A percentile compares a stretch with the other conserved stretches of the same genome.
Evolutionary conservation across 495 filamentous ascomycete genomes (phyloP).

Genomic region (Daldinia concentrica): DNA sequence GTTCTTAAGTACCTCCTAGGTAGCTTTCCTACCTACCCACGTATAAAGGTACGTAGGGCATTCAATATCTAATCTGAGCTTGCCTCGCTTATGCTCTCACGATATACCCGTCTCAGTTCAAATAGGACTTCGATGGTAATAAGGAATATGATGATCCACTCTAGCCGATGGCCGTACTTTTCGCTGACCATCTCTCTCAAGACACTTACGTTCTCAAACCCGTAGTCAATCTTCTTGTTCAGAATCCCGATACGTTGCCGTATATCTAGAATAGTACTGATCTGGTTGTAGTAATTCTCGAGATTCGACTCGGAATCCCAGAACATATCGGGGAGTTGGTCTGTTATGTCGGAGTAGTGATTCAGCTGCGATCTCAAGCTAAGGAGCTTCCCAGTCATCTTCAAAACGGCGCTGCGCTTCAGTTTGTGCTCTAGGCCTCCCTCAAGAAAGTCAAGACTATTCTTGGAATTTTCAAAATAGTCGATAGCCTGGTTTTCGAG

Average conservation of each 20-base stretch:
- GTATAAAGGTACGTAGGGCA: neutral
- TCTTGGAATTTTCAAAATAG: slow-evolving; percentile 73
- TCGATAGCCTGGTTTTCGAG: slow-evolving; percentile 82
- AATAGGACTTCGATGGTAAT: slow-evolving; percentile 90
- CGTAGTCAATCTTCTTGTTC: slow-evolving; percentile 98
- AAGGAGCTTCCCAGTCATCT: slow-evolving; percentile 93
- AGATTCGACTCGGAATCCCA: slow-evolving; percentile 94
- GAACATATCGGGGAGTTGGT: slow-evolving; percentile 94
- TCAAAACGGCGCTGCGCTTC: slow-evolving; percentile 80
- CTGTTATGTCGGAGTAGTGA: slow-evolving; percentile 95
- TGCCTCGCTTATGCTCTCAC: slow-evolving; percentile 46
- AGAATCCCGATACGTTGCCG: slow-evolving; percentile 90
- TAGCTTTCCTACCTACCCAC: neutral
- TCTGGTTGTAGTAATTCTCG: slow-evolving; percentile 91
- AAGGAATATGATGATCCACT: slow-evolving; percentile 96
- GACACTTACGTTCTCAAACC: slow-evolving; percentile 91
- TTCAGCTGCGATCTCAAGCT: slow-evolving; percentile 91
- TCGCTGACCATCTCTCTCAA: slow-evolving; percentile 89
- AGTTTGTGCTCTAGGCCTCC: slow-evolving; percentile 72
- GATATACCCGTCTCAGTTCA: slow-evolving; percentile 61
- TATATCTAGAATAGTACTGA: slow-evolving; percentile 88
- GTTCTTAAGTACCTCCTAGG: neutral
- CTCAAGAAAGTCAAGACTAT: slow-evolving; percentile 82
- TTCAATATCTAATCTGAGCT: neutral
- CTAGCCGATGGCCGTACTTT: slow-evolving; percentile 83